phyloP scores from a whole-genome alignment of 2,329 filamentous ascomycete genomes.

The Aspergillus sp. region DNA sequence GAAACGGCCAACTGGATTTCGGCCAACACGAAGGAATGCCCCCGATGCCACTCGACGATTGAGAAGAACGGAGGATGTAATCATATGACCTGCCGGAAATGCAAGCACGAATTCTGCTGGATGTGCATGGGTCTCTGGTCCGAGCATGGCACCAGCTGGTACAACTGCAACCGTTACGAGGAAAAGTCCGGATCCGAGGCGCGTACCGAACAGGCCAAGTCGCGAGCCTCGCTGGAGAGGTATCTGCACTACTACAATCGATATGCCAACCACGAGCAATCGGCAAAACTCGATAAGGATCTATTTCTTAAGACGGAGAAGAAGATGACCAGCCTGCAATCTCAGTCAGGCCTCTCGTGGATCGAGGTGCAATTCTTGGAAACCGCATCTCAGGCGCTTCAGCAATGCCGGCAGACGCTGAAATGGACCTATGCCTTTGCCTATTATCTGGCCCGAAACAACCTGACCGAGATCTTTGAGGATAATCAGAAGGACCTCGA shows the following conservation, averaged over 20 bases:
- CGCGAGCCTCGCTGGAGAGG: conserved; percentile 85
- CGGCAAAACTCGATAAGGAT: conserved; percentile 92
- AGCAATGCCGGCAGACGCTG: conserved; percentile 94
- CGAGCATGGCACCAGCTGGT: conserved; percentile 98
- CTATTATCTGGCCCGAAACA: conserved; percentile 94
- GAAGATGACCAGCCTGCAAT: conserved; percentile 97
- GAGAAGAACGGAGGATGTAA: conserved; percentile 99
- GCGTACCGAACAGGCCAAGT: conserved; percentile 86
- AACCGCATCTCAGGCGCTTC: conserved; percentile 85
- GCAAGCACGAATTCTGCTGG: conserved; percentile 97
- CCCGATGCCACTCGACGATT: conserved; percentile 92
- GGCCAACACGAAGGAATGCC: conserved; percentile 97
- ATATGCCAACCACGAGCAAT: conserved; percentile 98
- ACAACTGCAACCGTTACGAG: conserved; percentile 97
- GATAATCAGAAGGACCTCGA: conserved; percentile 98
- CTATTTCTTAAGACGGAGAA: conserved; percentile 95
- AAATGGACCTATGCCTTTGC: conserved; percentile 99
- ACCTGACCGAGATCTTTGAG: conserved; percentile 94
- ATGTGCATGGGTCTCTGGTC: conserved; percentile 99
- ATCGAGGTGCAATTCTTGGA: conserved; percentile 98
- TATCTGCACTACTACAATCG: conserved; percentile 99
- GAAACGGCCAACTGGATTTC: conserved; percentile 99
- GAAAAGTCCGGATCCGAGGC: conserved; percentile 93
- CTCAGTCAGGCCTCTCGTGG: conserved; percentile 94
- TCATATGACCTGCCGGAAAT: conserved; percentile 96